A percentile compares a stretch with the other conserved stretches of the same genome.
Evolutionary conservation across 257 asterid species (phyloP).

Genomic region (Fraxinus anomala): DNA sequence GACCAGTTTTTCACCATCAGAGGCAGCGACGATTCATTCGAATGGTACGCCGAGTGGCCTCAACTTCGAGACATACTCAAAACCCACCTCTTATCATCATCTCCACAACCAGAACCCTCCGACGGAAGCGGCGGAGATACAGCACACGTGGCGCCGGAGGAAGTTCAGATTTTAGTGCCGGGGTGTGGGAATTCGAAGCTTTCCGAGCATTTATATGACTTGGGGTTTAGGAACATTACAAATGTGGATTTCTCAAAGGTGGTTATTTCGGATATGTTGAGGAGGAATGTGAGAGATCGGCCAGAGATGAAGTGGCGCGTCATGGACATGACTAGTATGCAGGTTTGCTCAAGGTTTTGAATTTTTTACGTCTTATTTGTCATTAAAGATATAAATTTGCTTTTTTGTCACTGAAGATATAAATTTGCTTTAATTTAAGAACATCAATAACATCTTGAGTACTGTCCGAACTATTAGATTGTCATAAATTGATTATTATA

Average conservation of each 20-base stretch:
- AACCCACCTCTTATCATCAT: slow-evolving; percentile 32
- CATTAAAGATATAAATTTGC: too few species aligned
- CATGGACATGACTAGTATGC: slow-evolving; percentile 93
- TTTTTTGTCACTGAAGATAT: not conserved
- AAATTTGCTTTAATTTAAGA: not conserved
- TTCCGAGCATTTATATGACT: slow-evolving; percentile 81
- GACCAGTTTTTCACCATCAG: slow-evolving; percentile 77
- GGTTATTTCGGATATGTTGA: slow-evolving; percentile 78
- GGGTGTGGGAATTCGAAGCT: slow-evolving; percentile 97
- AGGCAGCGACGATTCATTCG: slow-evolving; percentile 77
- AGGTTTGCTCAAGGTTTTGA: slow-evolving; percentile 40
- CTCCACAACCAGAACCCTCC: slow-evolving; percentile 10
- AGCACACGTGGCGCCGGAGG: slow-evolving; percentile 19
- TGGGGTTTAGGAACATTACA: slow-evolving; percentile 62
- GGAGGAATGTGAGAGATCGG: slow-evolving; percentile 69
- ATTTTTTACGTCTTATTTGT: not conserved
- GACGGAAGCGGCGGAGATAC: not conserved
- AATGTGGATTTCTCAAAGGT: slow-evolving; percentile 92
- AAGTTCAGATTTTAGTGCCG: slow-evolving; percentile 65
- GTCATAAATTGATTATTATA: not conserved
- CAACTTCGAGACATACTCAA: slow-evolving; percentile 52
- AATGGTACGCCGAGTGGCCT: slow-evolving; percentile 96
- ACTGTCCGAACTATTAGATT: not conserved
- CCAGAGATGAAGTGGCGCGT: slow-evolving; percentile 94
- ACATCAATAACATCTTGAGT: not conserved